These are phyloP conservation scores for Clarireedia paspali DNA, from an alignment of 2,329 filamentous ascomycete genomes.

Conservation along the genomic window DNA sequence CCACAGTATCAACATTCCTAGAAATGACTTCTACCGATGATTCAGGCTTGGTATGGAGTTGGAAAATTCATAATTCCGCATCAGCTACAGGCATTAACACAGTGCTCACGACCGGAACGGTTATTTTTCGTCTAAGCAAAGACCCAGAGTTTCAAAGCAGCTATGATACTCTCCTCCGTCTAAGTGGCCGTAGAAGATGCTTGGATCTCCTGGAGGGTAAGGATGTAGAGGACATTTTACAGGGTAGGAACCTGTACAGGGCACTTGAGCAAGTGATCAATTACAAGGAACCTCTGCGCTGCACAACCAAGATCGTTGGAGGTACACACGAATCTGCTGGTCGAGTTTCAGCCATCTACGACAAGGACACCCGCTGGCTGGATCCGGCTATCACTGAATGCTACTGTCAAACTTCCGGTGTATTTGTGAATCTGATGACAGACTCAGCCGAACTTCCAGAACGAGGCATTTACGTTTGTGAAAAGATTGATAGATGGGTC, in stretches of 20 bases:
- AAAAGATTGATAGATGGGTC: conserved; percentile 29
- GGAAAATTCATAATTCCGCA: no score
- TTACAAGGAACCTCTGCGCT: conserved; percentile 28
- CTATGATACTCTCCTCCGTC: no score
- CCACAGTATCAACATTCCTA: no score
- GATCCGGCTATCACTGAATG: conserved; percentile 21
- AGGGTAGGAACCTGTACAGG: conserved; percentile 30
- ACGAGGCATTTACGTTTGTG: conserved; percentile 30
- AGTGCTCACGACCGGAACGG: no score
- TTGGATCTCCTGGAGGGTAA: no score
- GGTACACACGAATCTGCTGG: conserved; percentile 28
- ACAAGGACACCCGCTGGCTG: conserved; percentile 11
- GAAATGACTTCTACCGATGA: no score
- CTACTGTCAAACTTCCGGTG: conserved; percentile 32
- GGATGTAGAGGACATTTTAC: no score
- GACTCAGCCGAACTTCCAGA: conserved; percentile 11
- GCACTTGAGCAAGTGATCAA: conserved; percentile 32
- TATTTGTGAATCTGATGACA: conserved; percentile 33
- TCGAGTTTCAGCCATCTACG: conserved; percentile 3
- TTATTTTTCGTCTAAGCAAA: no score
- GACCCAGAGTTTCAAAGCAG: no score
- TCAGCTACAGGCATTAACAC: no score
- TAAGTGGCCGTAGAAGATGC: no score
- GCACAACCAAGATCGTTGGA: conserved; percentile 27
- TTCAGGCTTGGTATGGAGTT: no score